These are phyloP conservation scores for Pulveroboletus sp. DNA, from an alignment of 768 basidiomycete species.

Conservation along the genomic window DNA sequence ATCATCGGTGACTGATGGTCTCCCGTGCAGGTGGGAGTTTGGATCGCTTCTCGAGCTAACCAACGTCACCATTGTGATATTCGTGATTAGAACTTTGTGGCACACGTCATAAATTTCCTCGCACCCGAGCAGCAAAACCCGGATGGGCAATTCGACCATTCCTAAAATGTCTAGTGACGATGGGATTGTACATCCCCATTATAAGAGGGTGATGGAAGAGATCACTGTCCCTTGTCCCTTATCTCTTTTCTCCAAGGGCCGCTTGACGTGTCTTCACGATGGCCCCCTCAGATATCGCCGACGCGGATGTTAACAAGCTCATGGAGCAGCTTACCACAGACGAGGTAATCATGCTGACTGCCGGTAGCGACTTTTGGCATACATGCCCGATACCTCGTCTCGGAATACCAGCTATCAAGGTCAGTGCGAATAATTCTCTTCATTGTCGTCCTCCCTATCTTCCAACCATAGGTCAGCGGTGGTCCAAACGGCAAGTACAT, in stretches of 20 bases:
- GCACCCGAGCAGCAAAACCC: too few species aligned
- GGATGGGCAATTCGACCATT: too few species aligned
- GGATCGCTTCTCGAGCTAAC: too few species aligned
- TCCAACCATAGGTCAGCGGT: conserved; percentile 55
- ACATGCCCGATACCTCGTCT: conserved; percentile 62
- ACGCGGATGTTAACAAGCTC: conserved; percentile 55
- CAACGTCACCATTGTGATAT: too few species aligned
- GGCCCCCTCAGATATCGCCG: conserved; percentile 67
- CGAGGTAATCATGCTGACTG: conserved; percentile 68
- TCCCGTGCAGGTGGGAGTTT: too few species aligned
- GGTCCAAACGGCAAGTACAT: conserved; percentile 63
- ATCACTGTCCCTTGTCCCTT: not conserved
- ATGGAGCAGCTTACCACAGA: conserved; percentile 64
- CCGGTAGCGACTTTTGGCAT: conserved; percentile 79
- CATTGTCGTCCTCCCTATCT: not conserved
- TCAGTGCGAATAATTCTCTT: conserved; percentile 13
- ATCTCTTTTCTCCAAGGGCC: conserved; percentile 7
- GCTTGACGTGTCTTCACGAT: conserved; percentile 36
- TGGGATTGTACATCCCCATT: too few species aligned
- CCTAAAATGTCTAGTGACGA: too few species aligned
- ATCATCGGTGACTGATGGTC: too few species aligned
- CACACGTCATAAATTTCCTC: too few species aligned
- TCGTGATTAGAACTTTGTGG: too few species aligned
- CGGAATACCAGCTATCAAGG: conserved; percentile 70
- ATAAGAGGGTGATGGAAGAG: too few species aligned